Conservation (phyloP, 768 basidiomycete genomes). For the Piloderma croceum region DNA sequence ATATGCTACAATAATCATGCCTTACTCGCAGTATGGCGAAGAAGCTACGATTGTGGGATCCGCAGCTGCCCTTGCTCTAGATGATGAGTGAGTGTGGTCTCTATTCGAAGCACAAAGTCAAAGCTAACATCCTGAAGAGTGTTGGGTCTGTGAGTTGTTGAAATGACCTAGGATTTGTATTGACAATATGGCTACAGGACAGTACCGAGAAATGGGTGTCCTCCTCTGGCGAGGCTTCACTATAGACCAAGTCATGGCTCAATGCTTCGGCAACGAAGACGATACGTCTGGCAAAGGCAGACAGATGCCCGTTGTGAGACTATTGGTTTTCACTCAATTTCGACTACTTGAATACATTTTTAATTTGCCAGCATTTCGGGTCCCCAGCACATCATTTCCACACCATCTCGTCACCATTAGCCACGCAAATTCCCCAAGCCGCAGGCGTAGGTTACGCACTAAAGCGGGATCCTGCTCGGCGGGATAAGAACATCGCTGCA, state of each 20-base stretch:
- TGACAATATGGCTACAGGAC: constrained; percentile 40
- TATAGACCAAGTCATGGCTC: constrained; percentile 78
- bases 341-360: neutral
- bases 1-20: too few relatives aligned
- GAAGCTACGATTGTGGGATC: constrained; percentile 88
- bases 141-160: constrained; percentile 44
- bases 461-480: constrained; percentile 65
- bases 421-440: constrained; percentile 92
- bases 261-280: constrained; percentile 84
- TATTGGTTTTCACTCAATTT: neutral
- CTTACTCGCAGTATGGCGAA: constrained; percentile 74
- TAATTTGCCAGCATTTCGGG: constrained; percentile 64
- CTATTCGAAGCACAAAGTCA: neutral
- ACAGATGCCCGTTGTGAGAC: constrained; percentile 86
- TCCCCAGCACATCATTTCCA: constrained; percentile 83
- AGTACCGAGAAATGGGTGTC: constrained; percentile 92
- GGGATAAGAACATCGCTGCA: constrained; percentile 70
- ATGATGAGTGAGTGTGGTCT: constrained; percentile 68
- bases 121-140: constrained; percentile 42
- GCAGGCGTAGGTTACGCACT: constrained; percentile 91
- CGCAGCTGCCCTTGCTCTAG: constrained; percentile 73
- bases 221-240: constrained; percentile 83
- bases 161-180: neutral
- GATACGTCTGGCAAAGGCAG: constrained; percentile 80
- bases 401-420: constrained; percentile 89